Base-by-base conservation (phyloP, 257 asterid genomes). In the Solanum chiquidenum region DNA sequence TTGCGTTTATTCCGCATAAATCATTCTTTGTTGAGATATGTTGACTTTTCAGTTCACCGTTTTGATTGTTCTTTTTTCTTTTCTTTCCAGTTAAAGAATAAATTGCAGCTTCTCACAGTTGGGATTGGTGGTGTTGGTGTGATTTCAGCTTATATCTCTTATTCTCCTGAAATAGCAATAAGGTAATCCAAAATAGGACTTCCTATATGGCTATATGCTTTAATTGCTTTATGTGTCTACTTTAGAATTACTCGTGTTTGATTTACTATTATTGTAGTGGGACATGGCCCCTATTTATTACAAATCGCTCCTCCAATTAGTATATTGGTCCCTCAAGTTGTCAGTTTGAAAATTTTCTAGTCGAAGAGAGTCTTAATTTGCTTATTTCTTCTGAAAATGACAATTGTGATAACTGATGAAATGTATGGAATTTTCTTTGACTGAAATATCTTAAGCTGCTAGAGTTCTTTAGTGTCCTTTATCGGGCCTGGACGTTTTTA, bases 121-220 rank as follows among this genome's bases (percentile, higher is more conserved):
- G 98, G 95, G 87, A 89, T 97, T n/a, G 99, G 98, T 86, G 95
- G 98, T 16, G 34, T 95, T 85, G 98, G 99, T 83, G 35, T 95
- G 66, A 21, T 97, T 84, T 97, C 98, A 7, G 94, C 98, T 66
- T 94, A 94, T 88, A 21, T 95, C 40, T 89, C 99, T 13, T 97
- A 97, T 89, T 87, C 98, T 88, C 98, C 98, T 23, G 98, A 94
- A 93, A 93, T 95, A 88, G 90, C 98, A 60, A 92, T 90, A 23
- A 97, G 99, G 99, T 95, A 89, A 46, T 20, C 86, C 85, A 79
- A 7, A 44, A 27, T 44, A 79, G 66, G 38, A 27, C 5, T 27
- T 49, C 12, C 69, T 5, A 18, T 25, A 82, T 80, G 29, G 60
- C 69, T 5, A 18, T 60, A 80, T 31, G 21, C 86, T 49, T 46